Evolutionary conservation across 331 rosid genomes (phyloP), one percentile per base, ranked within the genome.

Genomic region (Arachis monticola): DNA sequence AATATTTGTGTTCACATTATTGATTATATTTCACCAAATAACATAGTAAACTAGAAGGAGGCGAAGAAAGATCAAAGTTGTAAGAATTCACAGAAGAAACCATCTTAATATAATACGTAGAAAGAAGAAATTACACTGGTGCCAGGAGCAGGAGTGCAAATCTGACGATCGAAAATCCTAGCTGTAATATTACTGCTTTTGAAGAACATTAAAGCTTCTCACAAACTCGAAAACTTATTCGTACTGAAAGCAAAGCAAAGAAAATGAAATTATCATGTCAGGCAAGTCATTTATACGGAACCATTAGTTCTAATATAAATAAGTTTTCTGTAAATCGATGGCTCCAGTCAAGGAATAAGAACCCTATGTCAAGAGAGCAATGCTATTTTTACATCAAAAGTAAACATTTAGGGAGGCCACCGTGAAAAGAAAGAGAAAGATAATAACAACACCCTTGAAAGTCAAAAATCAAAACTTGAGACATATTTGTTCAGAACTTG

Each of bases 161-260:
- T 87, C 86, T 95, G 97, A 74, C 99, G 97, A 77, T 92, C 63
- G 66, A 95, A 95, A 76, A 95, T 80, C 90, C 99, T 92, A 53
- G 92, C 82, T 77, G 69, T 89, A 67, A 95, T 80, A 88, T 95
- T 95, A 88, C 81, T 83, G 80, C 88, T 90, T 81, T 88, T 87
- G 81, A 80, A 80, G 84, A 82, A 88, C 96, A 94, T 88, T 64
- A 79, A 79, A 65, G 51, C 83, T 71, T 52, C 63, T 76, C 83
- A 41, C 61, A 76, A 79, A 79, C 72, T 76, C n/a, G 9, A 76
- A 56, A 47, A 17, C 0, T 69, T 42, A 61, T 42, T 45, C 31
- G 64, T 71, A 74, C 81, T 82, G 70, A 44, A 79, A 79, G 9
- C 48, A 8, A 30, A 30, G 3, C 1, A 64, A 50, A 2, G 51